Percentiles rank a stretch among this genome's conserved stretches.
Evolutionary conservation across 2,329 filamentous ascomycete genomes (phyloP).

Genomic region (Trichoderma cornu-damae): DNA sequence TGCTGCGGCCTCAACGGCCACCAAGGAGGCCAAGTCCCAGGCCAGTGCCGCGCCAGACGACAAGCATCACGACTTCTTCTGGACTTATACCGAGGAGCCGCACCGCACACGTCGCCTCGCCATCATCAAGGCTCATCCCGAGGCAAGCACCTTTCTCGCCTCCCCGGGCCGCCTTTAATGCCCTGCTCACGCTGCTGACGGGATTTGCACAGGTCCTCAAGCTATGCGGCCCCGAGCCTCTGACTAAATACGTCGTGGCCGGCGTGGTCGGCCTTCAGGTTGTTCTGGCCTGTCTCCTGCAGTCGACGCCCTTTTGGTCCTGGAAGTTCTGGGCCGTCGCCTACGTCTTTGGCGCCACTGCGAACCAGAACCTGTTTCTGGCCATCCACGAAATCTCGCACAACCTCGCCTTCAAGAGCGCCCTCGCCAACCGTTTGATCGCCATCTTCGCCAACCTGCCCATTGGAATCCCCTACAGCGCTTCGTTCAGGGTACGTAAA

Average conservation of each 20-base stretch:
- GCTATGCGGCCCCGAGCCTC: constrained; percentile 89
- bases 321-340: constrained; percentile 80
- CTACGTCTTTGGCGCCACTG: constrained; percentile 87
- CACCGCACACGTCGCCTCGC: constrained; percentile 84
- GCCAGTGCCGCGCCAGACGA: constrained; percentile 23
- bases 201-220: constrained; percentile 68
- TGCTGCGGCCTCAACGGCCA: constrained; percentile 28
- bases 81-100: constrained; percentile 98
- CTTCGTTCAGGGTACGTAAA: constrained; percentile 73
- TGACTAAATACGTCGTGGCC: constrained; percentile 89
- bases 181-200: background rate
- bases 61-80: constrained; percentile 66
- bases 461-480: constrained; percentile 93
- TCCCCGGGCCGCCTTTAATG: background rate
- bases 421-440: constrained; percentile 73
- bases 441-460: constrained; percentile 94
- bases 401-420: constrained; percentile 85
- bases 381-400: constrained; percentile 99
- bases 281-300: constrained; percentile 68
- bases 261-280: constrained; percentile 80
- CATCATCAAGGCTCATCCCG: constrained; percentile 97
- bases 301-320: constrained; percentile 72
- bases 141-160: constrained; percentile 48
- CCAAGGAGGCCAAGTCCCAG: constrained; percentile 30
- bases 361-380: constrained; percentile 97